A percentile compares a stretch with the other conserved stretches of the same genome.
Evolutionary conservation across 2,329 filamentous ascomycete genomes (phyloP).

Genomic region (Huntiella moniliformis): DNA sequence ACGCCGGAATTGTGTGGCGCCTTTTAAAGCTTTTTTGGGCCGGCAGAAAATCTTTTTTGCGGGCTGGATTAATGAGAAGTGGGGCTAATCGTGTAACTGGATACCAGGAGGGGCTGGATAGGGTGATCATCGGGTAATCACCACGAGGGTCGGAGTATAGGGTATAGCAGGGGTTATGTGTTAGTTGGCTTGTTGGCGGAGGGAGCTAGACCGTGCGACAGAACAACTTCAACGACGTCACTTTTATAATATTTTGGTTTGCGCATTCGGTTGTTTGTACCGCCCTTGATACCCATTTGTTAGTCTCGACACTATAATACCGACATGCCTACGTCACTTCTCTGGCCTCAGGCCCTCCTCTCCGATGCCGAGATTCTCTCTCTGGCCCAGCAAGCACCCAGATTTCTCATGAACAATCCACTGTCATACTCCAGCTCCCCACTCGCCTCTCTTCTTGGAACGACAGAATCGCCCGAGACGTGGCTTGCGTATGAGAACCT

Average conservation of each 20-base stretch:
- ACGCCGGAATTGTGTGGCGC: constrained; percentile 8
- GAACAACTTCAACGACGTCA: too few species aligned
- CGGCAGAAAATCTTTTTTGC: not conserved
- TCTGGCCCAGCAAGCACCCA: constrained; percentile 42
- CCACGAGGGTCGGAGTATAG: not conserved
- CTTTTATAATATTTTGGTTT: too few species aligned
- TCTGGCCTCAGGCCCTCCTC: constrained; percentile 37
- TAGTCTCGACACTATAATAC: not conserved
- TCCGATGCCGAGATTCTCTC: constrained; percentile 35
- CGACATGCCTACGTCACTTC: constrained; percentile 32
- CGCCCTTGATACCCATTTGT: not conserved
- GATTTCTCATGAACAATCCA: constrained; percentile 33
- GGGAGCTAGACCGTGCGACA: too few species aligned
- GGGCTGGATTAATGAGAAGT: constrained; percentile 2
- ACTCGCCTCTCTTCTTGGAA: constrained; percentile 32
- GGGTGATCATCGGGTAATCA: not conserved
- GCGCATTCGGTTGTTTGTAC: too few species aligned
- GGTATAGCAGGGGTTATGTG: not conserved
- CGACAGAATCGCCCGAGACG: constrained; percentile 54
- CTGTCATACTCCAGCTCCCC: constrained; percentile 36
- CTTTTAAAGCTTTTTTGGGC: constrained; percentile 4
- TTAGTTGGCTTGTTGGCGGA: too few species aligned
- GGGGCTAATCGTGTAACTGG: constrained; percentile 1
- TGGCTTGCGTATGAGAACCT: constrained; percentile 82
- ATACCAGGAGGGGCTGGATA: too few species aligned